phyloP scores from a whole-genome alignment of 129 eudicot species.

The Rutidosis leptorrhynchoides region DNA sequence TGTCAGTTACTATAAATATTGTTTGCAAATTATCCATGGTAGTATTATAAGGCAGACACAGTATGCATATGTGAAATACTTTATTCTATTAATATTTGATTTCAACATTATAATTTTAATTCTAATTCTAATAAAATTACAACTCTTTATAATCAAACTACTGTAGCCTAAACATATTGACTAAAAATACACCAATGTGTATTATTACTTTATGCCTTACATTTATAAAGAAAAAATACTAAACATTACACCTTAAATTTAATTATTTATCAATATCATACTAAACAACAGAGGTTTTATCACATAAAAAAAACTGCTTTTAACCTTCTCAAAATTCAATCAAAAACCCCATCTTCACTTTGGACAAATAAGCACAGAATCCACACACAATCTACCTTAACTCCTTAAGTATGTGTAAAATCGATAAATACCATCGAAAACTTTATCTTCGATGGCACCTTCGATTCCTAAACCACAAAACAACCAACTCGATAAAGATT shows the following conservation, averaged over 20 bases:
- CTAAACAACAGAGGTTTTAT: conserved; percentile 26
- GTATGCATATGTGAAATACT: neutral
- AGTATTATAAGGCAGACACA: neutral
- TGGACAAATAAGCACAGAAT: conserved; percentile 70
- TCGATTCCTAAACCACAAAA: conserved; percentile 53
- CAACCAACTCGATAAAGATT: conserved; percentile 60
- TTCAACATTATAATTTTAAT: no score
- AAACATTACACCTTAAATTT: conserved; percentile 7
- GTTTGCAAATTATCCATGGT: neutral
- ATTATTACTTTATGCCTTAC: neutral
- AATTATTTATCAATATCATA: neutral
- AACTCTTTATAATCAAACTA: neutral
- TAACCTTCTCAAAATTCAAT: conserved; percentile 39
- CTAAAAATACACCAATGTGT: neutral
- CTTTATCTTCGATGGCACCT: conserved; percentile 39
- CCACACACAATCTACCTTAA: conserved; percentile 77
- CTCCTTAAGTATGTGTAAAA: conserved; percentile 98
- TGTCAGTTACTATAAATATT: no score
- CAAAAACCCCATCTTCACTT: conserved; percentile 30
- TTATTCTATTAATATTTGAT: no score
- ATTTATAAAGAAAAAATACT: neutral
- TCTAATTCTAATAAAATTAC: no score
- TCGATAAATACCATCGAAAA: conserved; percentile 88
- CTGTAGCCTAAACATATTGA: neutral
- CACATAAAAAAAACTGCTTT: conserved; percentile 39